Evolutionary conservation across 2,329 filamentous ascomycete genomes (phyloP), one percentile per base, ranked within the genome.

Genomic region (Pseudophaeomoniella oleicola): DNA sequence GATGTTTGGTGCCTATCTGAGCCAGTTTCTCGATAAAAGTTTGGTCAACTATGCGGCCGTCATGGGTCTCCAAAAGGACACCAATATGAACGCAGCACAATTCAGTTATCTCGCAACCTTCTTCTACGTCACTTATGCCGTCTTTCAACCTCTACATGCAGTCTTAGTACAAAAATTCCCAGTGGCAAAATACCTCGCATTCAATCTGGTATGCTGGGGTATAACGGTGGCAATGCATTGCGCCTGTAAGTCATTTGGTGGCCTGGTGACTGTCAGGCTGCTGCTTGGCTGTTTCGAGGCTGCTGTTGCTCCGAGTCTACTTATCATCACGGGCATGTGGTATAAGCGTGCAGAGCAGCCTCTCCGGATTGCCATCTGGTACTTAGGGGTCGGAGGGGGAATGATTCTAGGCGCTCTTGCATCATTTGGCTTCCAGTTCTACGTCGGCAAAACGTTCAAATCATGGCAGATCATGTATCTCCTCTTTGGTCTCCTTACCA

Each of bases 321-420:
- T 72, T 29, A 56, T 72, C 11, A 64, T 73, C 37, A 72, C 69
- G 1, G 59, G 60, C 3, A 69, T 69, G 58, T 72, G 65, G 66
- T 71, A 71, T 39, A 67, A 42, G 44, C 15, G 17, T 39, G 12
- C 37, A 33, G 6, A 39, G 34, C 9, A 32, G 33, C 29, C 37
- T 39, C 29, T 36, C 38, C 11, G 38, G 38, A n/a, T n/a, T 16
- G 34, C 34, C n/a, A 39, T 39, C 16, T 33, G 38, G 17, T 39
- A 37, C 22, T 6, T n/a, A n/a, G 6, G 22, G n/a, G 22, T 27
- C n/a, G 9, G 22, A 27, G n/a, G 9, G n/a, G n/a, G n/a, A n/a
- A 9, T 27, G n/a, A 27, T 9, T 27, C 22, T 27, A 27, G 9
- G 22, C 6, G n/a, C 6, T n/a, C 6, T 27, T 6, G 22, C 22